Base-by-base conservation (phyloP, 2,329 filamentous ascomycete genomes). In the Metarhizium guizhouense region DNA sequence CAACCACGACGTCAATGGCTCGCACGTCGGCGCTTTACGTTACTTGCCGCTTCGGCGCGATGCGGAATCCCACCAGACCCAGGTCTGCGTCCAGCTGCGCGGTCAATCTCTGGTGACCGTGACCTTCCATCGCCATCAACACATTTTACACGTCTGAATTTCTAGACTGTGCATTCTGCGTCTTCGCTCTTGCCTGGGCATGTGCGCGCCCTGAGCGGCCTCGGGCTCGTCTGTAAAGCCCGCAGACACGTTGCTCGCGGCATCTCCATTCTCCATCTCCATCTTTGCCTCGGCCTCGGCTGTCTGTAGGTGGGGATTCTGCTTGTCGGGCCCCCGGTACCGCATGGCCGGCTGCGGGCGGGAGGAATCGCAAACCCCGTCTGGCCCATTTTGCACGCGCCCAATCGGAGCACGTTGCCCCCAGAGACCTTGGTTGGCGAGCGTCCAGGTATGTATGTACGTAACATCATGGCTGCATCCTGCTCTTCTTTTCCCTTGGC, bases 211-310 rank as follows among this genome's bases (percentile, higher is more conserved):
- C 34, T 8, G 13, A 8, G 34, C 8, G 34, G 34, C 34, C 34
- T 36, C 34, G 34, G 40, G 16, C 11, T 18, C 13, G 10, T 14
- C 14, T 16, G 16, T 18, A n/a, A n/a, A 43, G 40, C 40, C 40
- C 40, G 40, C 16, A n/a, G 16, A 16, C 8, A 3, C 42, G 4
- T 14, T 18, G 5, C 42, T 11, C 42, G 18, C 42, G 42, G 16
- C 42, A 45, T 18, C 16, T 18, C 42, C 16, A 20, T 18, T 6
- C 10, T 6, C 42, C 42, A 20, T 14, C 8, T 18, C 43, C 3
- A 7, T 38, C 52, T 36, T 48, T 56, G 55, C 55, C 51, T 56
- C 55, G 55, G 55, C 55, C 49, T 56, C 54, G 54, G 54, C 16
- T 56, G 49, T 32, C n/a, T 13, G 54, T 40, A 45, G 45, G 51